phyloP scores from a whole-genome alignment of 306 rosid genomes.

The Malus asiatica region DNA sequence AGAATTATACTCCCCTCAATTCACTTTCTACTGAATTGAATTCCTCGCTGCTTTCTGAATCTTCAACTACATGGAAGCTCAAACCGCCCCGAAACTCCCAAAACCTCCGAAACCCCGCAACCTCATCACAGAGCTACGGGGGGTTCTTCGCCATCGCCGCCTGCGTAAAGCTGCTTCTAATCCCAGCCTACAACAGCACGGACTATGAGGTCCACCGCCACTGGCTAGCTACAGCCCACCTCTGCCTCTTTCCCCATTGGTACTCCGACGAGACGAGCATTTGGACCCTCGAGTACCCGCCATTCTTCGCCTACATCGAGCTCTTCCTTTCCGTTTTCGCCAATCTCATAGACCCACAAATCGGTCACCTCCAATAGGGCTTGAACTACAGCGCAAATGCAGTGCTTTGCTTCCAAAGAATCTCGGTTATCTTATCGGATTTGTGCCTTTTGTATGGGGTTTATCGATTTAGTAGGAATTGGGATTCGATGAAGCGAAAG shows the following conservation, averaged over 20 bases:
- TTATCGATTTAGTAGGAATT: conserved; percentile 40
- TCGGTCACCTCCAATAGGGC: conserved; percentile 62
- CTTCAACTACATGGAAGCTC: too few relatives aligned
- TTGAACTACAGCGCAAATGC: conserved; percentile 45
- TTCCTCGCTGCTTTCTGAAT: too few relatives aligned
- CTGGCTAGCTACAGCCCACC: too few relatives aligned
- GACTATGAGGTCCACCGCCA: too few relatives aligned
- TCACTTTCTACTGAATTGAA: too few relatives aligned
- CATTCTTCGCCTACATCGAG: conserved; percentile 77
- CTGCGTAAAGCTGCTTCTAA: conserved; percentile 66
- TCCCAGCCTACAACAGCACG: too few relatives aligned
- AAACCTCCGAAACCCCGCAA: conserved; percentile 2
- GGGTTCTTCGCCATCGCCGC: conserved; percentile 63
- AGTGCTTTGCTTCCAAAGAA: conserved; percentile 61
- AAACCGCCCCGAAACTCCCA: too few relatives aligned
- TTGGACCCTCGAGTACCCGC: conserved; percentile 75
- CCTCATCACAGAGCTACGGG: conserved; percentile 19
- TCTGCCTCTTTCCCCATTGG: conserved; percentile 79
- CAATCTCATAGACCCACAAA: conserved; percentile 53
- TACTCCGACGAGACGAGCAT: conserved; percentile 77
- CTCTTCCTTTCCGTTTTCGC: conserved; percentile 59
- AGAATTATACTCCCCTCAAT: too few relatives aligned
- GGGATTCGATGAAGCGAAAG: conserved; percentile 44
- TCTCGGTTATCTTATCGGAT: conserved; percentile 61
- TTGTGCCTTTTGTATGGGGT: conserved; percentile 62